These are phyloP conservation scores for Vitis vinifera DNA, from an alignment of 164 flowering plant genomes.

Conservation along the genomic window ASM3070453v1 NC_081820.1:18805001-18805500, in stretches of 20 bases:
- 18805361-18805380: too few relatives aligned
- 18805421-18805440: too few relatives aligned
- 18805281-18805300: too few relatives aligned
- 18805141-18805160: not conserved
- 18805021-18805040: not conserved
- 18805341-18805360: too few relatives aligned
- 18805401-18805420: too few relatives aligned
- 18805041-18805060: not conserved
- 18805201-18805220: conserved; percentile 57
- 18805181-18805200: conserved; percentile 29
- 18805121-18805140: not conserved
- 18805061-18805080: too few relatives aligned
- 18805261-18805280: not conserved
- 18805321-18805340: too few relatives aligned
- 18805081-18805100: not conserved
- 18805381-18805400: not conserved
- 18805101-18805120: not conserved
- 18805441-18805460: too few relatives aligned
- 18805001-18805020: not conserved
- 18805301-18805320: not conserved
- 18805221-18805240: conserved; percentile 50
- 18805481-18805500: not conserved
- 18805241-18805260: conserved; percentile 46
- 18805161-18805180: not conserved
- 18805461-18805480: too few relatives aligned